A percentile compares a stretch with the other conserved stretches of the same genome.
Evolutionary conservation across 345 rosid species (phyloP).

Genomic region (Salix udensis): DNA sequence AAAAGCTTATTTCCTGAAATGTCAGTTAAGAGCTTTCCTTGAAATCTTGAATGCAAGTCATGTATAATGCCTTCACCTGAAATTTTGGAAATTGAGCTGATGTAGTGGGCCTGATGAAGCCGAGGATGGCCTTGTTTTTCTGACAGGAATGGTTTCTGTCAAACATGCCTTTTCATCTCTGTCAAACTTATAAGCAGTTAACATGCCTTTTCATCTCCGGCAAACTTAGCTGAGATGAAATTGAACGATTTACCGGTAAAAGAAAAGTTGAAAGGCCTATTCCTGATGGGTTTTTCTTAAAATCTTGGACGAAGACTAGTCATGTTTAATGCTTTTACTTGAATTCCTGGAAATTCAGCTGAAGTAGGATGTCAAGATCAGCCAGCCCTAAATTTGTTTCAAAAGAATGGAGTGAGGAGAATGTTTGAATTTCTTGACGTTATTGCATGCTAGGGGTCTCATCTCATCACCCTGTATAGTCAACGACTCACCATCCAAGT

Average conservation of each 20-base stretch:
- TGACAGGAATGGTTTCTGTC: background rate
- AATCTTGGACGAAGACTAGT: background rate
- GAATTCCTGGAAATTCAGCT: background rate
- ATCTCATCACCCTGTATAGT: background rate
- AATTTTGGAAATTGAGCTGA: background rate
- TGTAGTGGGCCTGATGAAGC: background rate
- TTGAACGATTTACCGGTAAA: conserved; percentile 3
- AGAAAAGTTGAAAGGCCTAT: background rate
- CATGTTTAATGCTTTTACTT: background rate
- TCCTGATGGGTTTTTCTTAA: background rate
- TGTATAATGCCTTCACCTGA: background rate
- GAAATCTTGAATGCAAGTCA: background rate
- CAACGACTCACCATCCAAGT: background rate
- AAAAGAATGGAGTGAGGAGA: background rate
- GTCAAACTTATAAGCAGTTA: background rate
- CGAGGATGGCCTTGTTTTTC: background rate
- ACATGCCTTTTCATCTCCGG: background rate
- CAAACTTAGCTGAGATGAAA: background rate
- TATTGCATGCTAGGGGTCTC: background rate
- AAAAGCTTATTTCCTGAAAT: background rate
- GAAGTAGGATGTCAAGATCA: background rate
- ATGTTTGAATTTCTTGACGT: background rate
- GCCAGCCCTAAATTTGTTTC: background rate
- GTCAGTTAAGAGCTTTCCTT: background rate
- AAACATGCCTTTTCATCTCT: background rate